Evolutionary conservation across 2,329 filamentous ascomycete species (phyloP), one percentile per base, ranked within the genome.

Genomic region (Botryotinia calthae): DNA sequence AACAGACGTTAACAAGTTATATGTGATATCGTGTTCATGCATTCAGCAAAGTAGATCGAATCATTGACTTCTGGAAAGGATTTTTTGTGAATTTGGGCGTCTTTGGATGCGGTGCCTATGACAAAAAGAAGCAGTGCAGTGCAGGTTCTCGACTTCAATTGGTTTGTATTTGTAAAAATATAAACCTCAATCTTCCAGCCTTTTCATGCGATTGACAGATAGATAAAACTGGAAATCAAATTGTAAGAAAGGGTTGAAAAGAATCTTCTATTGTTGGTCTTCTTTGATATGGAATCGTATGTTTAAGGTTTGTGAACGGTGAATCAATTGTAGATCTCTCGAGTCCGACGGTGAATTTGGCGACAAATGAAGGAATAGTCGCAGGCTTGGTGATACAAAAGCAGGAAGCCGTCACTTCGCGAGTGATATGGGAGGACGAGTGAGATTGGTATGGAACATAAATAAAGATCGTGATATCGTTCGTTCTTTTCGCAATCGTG

Each of bases 1-100:
- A 73, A 69, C 75, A 77, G 64, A 65, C 70, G 74, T 78, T 76
- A 74, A 76, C 66, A 74, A 72, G 46, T 74, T 56, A 70, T 51
- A 37, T 48, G 48, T 72, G 61, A 69, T 51, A 54, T 56, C 54
- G 65, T 70, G 64, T 71, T 68, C 54, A 71, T 65, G 70, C 69
- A 65, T 72, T 69, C 58, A 48, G 48, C 61, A 65, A 37, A 59
- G 14, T 10, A 22, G 44, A 40, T 66, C 46, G 46, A 54, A 66
- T 66, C 64, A 54, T 40, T 66, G 46, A 54, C 34, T 66, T 51
- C 63, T 66, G 64, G n/a, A 51, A 66, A 48, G 4, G 8, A 28
- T 14, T 28, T 48, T 54, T 54, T 34, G 25, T 25, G 9, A 66
- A 66, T 18, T 51, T 51, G 20, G 46, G 46, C 51, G 46, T 40